These are phyloP conservation scores for Cladosporium velox DNA, from an alignment of 2,329 filamentous ascomycete species.

Conservation along the genomic window DNA sequence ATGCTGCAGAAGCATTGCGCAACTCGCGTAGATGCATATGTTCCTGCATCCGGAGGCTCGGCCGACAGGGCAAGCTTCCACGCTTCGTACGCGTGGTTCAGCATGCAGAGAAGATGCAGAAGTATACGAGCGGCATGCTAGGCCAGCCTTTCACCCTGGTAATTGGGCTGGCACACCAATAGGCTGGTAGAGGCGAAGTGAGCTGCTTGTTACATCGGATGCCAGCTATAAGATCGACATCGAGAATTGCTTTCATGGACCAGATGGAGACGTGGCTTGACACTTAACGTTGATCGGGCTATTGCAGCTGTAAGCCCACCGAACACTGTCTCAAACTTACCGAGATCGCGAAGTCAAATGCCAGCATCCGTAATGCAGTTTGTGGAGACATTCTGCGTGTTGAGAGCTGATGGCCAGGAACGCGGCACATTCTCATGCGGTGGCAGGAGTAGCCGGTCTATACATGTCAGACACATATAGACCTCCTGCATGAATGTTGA, in stretches of 20 bases:
- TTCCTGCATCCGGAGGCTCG: constrained; percentile 14
- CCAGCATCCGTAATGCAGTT: background rate
- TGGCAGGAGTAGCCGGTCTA: constrained; percentile 6
- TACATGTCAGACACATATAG: constrained; percentile 20
- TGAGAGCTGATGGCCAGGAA: background rate
- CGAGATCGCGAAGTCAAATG: constrained; percentile 4
- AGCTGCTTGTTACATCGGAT: background rate
- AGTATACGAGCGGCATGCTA: background rate
- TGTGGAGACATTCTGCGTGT: constrained; percentile 8
- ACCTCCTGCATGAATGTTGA: constrained; percentile 13
- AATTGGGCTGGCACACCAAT: constrained; percentile 4
- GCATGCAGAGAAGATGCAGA: constrained; percentile 11
- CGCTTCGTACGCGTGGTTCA: background rate
- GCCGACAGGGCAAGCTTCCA: background rate
- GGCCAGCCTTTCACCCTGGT: constrained; percentile 4
- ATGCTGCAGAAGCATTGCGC: constrained; percentile 15
- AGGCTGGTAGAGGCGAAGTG: background rate
- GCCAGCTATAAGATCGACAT: constrained; percentile 8
- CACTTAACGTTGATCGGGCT: constrained; percentile 10
- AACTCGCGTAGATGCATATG: constrained; percentile 12
- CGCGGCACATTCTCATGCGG: background rate
- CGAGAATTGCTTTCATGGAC: background rate
- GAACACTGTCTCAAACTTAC: constrained; percentile 19
- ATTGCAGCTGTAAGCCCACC: constrained; percentile 2
- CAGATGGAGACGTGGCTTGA: background rate